Percentiles rank a stretch among this genome's conserved stretches.
These are phyloP conservation scores for Phytophthora aleatoria DNA, from an alignment of 352 stramenopile genomes.

Conservation along the genomic window DNA sequence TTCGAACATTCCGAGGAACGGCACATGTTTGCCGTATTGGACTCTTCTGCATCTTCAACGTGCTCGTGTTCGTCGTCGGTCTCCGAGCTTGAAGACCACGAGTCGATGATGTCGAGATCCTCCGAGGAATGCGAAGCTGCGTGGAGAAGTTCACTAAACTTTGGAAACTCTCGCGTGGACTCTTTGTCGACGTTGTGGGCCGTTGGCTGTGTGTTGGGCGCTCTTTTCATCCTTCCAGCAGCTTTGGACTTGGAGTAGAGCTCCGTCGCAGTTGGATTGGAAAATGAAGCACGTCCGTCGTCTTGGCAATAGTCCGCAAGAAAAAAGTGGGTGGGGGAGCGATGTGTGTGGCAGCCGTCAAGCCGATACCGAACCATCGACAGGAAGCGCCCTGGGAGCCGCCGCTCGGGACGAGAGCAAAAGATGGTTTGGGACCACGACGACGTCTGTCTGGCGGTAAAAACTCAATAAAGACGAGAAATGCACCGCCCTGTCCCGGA, in stretches of 20 bases:
- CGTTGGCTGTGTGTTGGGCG: neutral
- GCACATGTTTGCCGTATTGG: constrained; percentile 10
- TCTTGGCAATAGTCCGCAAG: constrained; percentile 27
- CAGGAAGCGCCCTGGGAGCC: constrained; percentile 34
- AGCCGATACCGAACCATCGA: constrained; percentile 31
- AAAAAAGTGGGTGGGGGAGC: constrained; percentile 30
- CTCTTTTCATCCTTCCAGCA: constrained; percentile 18
- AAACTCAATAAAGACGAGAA: constrained; percentile 20
- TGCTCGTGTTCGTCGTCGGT: constrained; percentile 32
- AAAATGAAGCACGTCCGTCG: constrained; percentile 22
- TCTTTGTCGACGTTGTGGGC: constrained; percentile 1
- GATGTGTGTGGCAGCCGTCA: constrained; percentile 40
- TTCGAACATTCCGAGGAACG: constrained; percentile 39
- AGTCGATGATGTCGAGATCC: constrained; percentile 6
- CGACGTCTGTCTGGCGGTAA: constrained; percentile 30
- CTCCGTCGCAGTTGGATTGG: constrained; percentile 15
- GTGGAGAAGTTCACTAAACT: constrained; percentile 35
- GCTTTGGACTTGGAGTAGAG: constrained; percentile 10
- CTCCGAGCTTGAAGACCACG: constrained; percentile 27
- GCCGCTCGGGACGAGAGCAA: constrained; percentile 22
- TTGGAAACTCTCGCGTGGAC: constrained; percentile 12
- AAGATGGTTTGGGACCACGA: constrained; percentile 32
- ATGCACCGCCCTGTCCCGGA: constrained; percentile 30
- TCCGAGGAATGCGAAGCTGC: constrained; percentile 22
- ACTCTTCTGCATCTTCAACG: constrained; percentile 22